Conservation (phyloP, 352 stramenopile species). For the Peronospora tabacina region DNA sequence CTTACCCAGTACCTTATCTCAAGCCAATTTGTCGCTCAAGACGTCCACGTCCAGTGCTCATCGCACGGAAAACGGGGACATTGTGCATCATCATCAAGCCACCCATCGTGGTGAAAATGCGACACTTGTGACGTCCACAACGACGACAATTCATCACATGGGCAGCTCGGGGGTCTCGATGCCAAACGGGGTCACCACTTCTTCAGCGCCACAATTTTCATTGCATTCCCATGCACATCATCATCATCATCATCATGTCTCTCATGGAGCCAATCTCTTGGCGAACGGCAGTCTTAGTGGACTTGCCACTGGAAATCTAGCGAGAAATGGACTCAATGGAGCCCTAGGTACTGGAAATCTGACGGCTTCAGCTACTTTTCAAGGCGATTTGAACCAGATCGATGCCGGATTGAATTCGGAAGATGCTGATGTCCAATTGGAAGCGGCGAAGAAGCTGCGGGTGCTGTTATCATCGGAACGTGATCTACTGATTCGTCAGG, state of each 20-base stretch:
- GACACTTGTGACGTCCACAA: conserved; percentile 68
- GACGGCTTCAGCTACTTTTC: conserved; percentile 51
- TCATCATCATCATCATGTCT: conserved; percentile 46
- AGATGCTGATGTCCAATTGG: conserved; percentile 72
- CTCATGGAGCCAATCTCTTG: conserved; percentile 37
- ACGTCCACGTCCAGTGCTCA: conserved; percentile 42
- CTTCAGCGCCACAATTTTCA: conserved; percentile 36
- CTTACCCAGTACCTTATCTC: conserved; percentile 53
- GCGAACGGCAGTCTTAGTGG: conserved; percentile 40
- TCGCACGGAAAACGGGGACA: conserved; percentile 65
- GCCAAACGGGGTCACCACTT: neutral
- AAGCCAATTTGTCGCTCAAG: conserved; percentile 41
- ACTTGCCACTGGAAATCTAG: conserved; percentile 21
- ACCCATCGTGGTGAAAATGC: conserved; percentile 65
- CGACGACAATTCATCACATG: conserved; percentile 67
- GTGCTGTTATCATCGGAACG: conserved; percentile 76
- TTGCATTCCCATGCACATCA: conserved; percentile 45
- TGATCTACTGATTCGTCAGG: conserved; percentile 80
- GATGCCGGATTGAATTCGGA: conserved; percentile 74
- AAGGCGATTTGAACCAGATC: conserved; percentile 79
- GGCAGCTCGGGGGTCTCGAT: conserved; percentile 14
- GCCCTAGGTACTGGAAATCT: conserved; percentile 21
- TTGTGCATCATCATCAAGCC: conserved; percentile 69
- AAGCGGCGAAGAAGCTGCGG: conserved; percentile 83
- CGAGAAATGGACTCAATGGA: conserved; percentile 29